These are phyloP conservation scores for Pochonia chlamydosporia DNA, from an alignment of 2,329 filamentous ascomycete species.

Conservation along the genomic window DNA sequence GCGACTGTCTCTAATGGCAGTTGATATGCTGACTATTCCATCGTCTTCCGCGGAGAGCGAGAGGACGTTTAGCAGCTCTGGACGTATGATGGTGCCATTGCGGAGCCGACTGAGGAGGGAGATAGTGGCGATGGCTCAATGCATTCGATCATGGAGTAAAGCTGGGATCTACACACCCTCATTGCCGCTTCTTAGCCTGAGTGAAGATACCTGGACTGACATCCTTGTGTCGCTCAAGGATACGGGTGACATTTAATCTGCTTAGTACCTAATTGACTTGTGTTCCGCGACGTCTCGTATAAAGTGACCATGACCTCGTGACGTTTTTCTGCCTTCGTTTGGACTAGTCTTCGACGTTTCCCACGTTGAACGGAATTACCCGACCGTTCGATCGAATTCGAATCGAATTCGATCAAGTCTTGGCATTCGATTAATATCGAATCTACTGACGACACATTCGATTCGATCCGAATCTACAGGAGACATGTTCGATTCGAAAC, in stretches of 20 bases:
- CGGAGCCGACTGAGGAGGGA: slow-evolving; percentile 6
- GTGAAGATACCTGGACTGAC: slow-evolving; percentile 6
- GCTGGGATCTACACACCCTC: slow-evolving; percentile 7
- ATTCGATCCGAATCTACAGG: too few relatives aligned
- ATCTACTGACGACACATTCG: too few relatives aligned
- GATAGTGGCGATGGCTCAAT: slow-evolving; percentile 7
- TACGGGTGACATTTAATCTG: not conserved
- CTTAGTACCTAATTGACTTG: not conserved
- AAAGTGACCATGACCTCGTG: not conserved
- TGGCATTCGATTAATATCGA: too few relatives aligned
- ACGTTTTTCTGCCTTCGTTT: not conserved
- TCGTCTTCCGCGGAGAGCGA: slow-evolving; percentile 8
- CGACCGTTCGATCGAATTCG: not conserved
- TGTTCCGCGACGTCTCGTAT: not conserved
- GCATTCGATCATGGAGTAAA: slow-evolving; percentile 8
- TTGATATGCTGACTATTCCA: slow-evolving; percentile 10
- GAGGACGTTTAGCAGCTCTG: slow-evolving; percentile 6
- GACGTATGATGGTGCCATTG: slow-evolving; percentile 7
- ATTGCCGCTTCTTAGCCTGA: slow-evolving; percentile 1
- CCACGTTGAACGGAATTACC: not conserved
- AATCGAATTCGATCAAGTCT: too few relatives aligned
- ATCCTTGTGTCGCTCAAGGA: slow-evolving; percentile 2
- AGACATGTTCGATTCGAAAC: too few relatives aligned
- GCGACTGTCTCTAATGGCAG: slow-evolving; percentile 7
- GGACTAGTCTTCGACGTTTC: not conserved